Conservation (phyloP, 345 rosid genomes). For the Citrus reticulata region DNA sequence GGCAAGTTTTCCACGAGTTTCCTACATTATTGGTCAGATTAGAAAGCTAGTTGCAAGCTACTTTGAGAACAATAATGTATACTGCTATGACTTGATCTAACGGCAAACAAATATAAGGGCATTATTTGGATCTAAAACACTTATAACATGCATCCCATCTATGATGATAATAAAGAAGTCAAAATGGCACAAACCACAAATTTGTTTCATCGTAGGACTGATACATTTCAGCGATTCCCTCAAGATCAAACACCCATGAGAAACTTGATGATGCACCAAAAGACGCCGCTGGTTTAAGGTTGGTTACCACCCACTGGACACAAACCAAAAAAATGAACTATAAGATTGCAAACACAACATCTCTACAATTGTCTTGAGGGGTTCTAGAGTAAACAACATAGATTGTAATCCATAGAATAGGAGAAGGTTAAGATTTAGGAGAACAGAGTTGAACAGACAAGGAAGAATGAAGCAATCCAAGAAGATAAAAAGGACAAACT, state of each 20-base stretch:
- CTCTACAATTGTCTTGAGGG: not conserved
- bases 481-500: not conserved
- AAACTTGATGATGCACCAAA: conserved; percentile 50
- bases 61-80: not conserved
- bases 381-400: not conserved
- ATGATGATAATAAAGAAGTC: not conserved
- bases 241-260: conserved; percentile 84
- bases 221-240: conserved; percentile 75
- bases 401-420: not conserved
- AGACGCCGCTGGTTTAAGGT: conserved; percentile 47
- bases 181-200: conserved; percentile 54
- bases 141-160: not conserved
- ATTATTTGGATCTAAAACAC: not conserved
- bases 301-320: conserved; percentile 88
- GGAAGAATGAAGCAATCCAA: not conserved
- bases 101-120: not conserved
- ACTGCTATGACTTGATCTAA: not conserved
- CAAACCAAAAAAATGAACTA: conserved; percentile 8
- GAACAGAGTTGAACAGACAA: not conserved
- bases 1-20: conserved; percentile 82
- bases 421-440: not conserved
- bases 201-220: conserved; percentile 88
- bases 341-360: not conserved
- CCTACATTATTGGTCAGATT: conserved; percentile 37
- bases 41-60: not conserved